Percentiles rank a stretch among this genome's conserved stretches.
These are phyloP conservation scores for Erucastrum elatum DNA, from an alignment of 345 rosid species.

Conservation along the genomic window DNA sequence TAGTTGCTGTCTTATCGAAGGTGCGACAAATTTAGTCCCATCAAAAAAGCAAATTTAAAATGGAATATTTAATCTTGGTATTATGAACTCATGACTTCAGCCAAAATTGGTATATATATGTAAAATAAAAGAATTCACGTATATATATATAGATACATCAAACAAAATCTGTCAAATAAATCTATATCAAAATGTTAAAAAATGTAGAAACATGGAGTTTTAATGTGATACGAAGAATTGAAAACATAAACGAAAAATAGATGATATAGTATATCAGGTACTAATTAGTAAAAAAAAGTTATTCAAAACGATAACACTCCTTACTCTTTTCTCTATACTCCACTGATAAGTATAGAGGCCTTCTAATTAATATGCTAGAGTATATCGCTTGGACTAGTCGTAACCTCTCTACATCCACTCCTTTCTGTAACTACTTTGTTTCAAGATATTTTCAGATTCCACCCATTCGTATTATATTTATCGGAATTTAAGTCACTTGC, in stretches of 20 bases:
- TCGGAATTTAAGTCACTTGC: background rate
- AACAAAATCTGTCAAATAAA: too few relatives aligned
- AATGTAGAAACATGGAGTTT: background rate
- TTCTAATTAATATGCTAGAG: background rate
- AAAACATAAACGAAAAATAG: background rate
- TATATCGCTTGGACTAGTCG: background rate
- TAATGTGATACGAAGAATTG: background rate
- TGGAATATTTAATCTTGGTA: background rate
- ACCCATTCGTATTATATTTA: background rate
- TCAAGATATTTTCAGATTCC: background rate
- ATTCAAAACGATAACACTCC: background rate
- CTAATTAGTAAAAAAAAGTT: background rate
- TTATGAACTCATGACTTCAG: slow-evolving; percentile 13
- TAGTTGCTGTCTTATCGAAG: slow-evolving; percentile 11
- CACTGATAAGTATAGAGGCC: background rate
- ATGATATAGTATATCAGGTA: background rate
- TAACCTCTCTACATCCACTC: background rate
- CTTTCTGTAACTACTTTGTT: background rate
- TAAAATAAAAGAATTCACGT: background rate
- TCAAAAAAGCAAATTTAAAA: background rate
- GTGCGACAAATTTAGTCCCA: background rate
- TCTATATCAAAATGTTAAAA: background rate
- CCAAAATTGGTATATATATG: background rate
- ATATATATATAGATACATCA: too few relatives aligned
- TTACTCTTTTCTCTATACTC: background rate